These are phyloP conservation scores for Ceratocystis lukuohia DNA, from an alignment of 2,329 filamentous ascomycete genomes.

Conservation along the genomic window DNA sequence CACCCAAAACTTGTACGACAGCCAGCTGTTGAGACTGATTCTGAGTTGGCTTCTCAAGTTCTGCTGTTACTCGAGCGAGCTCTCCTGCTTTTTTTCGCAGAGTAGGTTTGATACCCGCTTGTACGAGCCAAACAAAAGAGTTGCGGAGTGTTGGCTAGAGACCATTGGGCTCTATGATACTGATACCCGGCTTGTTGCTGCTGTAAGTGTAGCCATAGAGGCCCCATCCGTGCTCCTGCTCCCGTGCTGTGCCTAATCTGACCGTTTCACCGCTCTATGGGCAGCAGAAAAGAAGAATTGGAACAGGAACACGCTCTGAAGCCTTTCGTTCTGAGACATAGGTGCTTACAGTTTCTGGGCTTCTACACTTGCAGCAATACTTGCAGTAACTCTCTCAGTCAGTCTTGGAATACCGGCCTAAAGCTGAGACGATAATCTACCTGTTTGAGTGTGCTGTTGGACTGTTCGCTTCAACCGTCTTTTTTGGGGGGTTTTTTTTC, in stretches of 20 bases:
- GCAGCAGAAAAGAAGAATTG: neutral
- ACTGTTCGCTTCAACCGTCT: neutral
- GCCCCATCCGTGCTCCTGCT: too few species aligned
- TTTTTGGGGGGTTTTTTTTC: neutral
- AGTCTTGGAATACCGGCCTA: neutral
- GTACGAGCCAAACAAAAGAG: neutral
- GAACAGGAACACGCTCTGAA: neutral
- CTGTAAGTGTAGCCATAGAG: neutral
- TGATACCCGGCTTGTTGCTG: neutral
- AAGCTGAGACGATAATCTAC: neutral
- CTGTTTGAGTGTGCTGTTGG: neutral
- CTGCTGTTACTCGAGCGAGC: neutral
- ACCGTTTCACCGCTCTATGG: neutral
- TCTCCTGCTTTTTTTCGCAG: neutral
- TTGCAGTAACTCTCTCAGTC: neutral
- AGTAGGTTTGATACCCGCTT: neutral
- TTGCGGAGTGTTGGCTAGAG: neutral
- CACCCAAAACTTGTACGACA: slow-evolving; percentile 13
- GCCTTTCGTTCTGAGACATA: neutral
- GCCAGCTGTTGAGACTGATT: neutral
- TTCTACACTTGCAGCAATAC: neutral
- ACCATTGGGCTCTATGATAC: neutral
- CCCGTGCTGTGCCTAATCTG: neutral
- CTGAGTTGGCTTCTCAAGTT: neutral
- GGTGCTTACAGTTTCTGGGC: neutral